Percentiles rank a stretch among this genome's conserved stretches.
Conservation (phyloP, 2,329 filamentous ascomycete species). For the Malbranchea cinnamomea region DNA sequence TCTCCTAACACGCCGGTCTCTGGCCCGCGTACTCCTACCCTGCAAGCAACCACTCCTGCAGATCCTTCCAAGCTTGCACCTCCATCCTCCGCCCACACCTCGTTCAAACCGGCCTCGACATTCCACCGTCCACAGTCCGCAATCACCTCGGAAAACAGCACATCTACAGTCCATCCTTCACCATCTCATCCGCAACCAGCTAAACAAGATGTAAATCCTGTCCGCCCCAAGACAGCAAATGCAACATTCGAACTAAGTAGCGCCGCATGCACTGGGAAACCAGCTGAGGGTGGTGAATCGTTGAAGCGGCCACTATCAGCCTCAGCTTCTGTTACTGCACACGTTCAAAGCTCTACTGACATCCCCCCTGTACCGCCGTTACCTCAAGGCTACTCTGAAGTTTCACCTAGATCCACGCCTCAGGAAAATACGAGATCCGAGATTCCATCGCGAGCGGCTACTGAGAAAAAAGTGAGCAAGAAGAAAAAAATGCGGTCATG, state of each 20-base stretch:
- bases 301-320: slow-evolving; percentile 27
- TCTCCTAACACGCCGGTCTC: too few species aligned
- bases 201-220: slow-evolving; percentile 13
- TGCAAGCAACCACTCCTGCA: too few species aligned
- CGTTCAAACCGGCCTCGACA: slow-evolving; percentile 28
- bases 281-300: slow-evolving; percentile 11
- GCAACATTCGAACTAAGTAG: slow-evolving; percentile 20
- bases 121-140: slow-evolving; percentile 66
- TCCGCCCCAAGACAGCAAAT: slow-evolving; percentile 31
- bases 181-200: too few species aligned
- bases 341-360: too few species aligned
- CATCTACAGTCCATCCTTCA: slow-evolving; percentile 50
- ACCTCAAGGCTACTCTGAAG: too few species aligned
- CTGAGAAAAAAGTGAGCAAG: slow-evolving; percentile 27
- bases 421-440: too few species aligned
- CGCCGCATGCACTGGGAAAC: slow-evolving; percentile 7
- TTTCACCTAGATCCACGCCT: too few species aligned
- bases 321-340: slow-evolving; percentile 16
- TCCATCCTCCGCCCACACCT: slow-evolving; percentile 7
- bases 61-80: slow-evolving; percentile 1
- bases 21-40: too few species aligned
- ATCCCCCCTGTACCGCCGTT: too few species aligned
- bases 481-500: slow-evolving; percentile 59
- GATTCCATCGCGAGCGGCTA: too few species aligned
- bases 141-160: slow-evolving; percentile 69